Evolutionary conservation across 148 eudicot genomes (phyloP).

Genomic region (Amaranthus hypochondriacus): DNA sequence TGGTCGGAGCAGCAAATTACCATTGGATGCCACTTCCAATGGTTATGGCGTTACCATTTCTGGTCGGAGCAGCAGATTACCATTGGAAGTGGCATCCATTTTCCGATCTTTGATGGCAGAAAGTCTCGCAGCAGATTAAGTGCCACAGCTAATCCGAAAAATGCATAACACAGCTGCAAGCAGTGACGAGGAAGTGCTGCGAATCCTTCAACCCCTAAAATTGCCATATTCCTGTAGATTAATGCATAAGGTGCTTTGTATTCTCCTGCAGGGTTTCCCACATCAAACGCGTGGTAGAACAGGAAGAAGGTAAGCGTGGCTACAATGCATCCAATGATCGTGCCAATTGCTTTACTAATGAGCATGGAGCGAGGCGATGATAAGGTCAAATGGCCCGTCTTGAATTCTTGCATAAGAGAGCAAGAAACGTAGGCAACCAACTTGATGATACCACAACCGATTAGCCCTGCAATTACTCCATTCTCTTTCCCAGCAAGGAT

Average conservation of each 20-base stretch:
- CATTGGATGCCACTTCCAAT: constrained; percentile 63
- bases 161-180: constrained; percentile 48
- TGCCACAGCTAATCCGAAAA: constrained; percentile 42
- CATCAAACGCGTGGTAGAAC: constrained; percentile 57
- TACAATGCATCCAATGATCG: constrained; percentile 51
- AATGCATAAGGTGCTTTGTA: constrained; percentile 65
- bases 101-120: constrained; percentile 32
- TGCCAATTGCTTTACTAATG: constrained; percentile 55
- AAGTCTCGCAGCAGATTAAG: constrained; percentile 45
- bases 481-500: constrained; percentile 42
- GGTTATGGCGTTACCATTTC: constrained; percentile 61
- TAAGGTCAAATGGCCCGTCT: constrained; percentile 55
- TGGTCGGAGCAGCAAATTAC: no score
- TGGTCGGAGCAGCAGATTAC: no score
- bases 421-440: constrained; percentile 44
- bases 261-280: constrained; percentile 60
- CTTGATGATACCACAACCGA: constrained; percentile 52
- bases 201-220: constrained; percentile 55
- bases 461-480: constrained; percentile 56
- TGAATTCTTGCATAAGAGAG: constrained; percentile 62
- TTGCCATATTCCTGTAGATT: constrained; percentile 56
- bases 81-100: constrained; percentile 59
- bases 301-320: constrained; percentile 48
- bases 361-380: constrained; percentile 65
- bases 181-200: constrained; percentile 62